Conservation (phyloP, 208 protist genomes). For the Trypanosoma theileri region DNA sequence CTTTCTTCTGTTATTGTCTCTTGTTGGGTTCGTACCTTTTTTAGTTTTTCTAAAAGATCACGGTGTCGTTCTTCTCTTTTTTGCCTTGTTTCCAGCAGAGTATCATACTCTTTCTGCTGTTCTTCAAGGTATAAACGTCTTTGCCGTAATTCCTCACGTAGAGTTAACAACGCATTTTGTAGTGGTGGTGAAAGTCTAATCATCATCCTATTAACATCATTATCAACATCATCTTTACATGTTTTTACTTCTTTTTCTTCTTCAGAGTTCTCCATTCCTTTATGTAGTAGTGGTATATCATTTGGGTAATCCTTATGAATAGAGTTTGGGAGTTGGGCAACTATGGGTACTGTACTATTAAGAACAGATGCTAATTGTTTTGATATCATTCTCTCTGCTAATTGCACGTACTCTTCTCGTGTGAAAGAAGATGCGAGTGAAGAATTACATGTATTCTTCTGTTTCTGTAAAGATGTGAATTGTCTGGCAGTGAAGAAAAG, state of each 20-base stretch:
- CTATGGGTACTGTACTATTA: not conserved
- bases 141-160: not conserved
- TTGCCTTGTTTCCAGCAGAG: not conserved
- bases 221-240: not conserved
- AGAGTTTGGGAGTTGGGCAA: not conserved
- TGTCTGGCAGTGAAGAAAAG: slow-evolving; percentile 4
- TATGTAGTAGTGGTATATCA: not conserved
- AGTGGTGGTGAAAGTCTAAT: not conserved
- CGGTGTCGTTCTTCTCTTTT: not conserved
- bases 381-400: slow-evolving; percentile 17
- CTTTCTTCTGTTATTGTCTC: not conserved
- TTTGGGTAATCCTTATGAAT: not conserved
- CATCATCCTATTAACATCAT: not conserved
- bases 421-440: slow-evolving; percentile 8
- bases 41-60: not conserved
- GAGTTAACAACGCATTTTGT: not conserved
- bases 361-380: not conserved
- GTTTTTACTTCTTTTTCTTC: not conserved
- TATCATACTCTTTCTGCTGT: not conserved
- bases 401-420: not conserved
- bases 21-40: not conserved
- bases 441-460: not conserved
- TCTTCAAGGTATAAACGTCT: not conserved
- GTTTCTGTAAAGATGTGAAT: not conserved
- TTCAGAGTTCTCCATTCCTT: not conserved